Conservation (phyloP, 208 protist genomes). For the Spongospora subterranea region DNA sequence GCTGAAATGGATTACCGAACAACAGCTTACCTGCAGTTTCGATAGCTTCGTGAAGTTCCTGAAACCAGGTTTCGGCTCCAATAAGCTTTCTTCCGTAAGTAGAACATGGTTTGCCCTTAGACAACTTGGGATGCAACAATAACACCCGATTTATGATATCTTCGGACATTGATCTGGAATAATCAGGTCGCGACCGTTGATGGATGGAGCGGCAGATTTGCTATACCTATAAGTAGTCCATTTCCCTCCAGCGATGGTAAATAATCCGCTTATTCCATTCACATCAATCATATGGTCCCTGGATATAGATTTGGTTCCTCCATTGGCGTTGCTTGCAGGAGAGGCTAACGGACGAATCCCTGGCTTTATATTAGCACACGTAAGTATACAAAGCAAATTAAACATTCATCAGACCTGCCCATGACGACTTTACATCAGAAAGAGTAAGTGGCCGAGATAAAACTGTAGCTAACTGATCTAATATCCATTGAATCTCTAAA, state of each 20-base stretch:
- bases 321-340: constrained; percentile 48
- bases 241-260: constrained; percentile 90
- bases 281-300: constrained; percentile 87
- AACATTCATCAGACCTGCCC: constrained; percentile 46
- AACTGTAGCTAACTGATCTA: constrained; percentile 70
- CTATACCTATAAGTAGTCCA: constrained; percentile 88
- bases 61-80: constrained; percentile 77
- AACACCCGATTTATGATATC: constrained; percentile 81
- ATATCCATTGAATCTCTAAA: constrained; percentile 85
- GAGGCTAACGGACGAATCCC: constrained; percentile 65
- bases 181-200: neutral
- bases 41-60: constrained; percentile 43
- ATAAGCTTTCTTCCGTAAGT: constrained; percentile 81
- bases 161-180: constrained; percentile 86
- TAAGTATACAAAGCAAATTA: neutral
- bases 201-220: neutral
- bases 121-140: constrained; percentile 63
- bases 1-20: constrained; percentile 12
- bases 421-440: constrained; percentile 59
- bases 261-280: constrained; percentile 72
- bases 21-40: neutral
- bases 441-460: constrained; percentile 78
- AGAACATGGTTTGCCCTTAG: constrained; percentile 70
- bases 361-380: neutral
- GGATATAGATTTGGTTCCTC: constrained; percentile 79